These are phyloP conservation scores for Berberis vulgaris DNA, from an alignment of 164 flowering plant species.

Conservation along the genomic window DNA sequence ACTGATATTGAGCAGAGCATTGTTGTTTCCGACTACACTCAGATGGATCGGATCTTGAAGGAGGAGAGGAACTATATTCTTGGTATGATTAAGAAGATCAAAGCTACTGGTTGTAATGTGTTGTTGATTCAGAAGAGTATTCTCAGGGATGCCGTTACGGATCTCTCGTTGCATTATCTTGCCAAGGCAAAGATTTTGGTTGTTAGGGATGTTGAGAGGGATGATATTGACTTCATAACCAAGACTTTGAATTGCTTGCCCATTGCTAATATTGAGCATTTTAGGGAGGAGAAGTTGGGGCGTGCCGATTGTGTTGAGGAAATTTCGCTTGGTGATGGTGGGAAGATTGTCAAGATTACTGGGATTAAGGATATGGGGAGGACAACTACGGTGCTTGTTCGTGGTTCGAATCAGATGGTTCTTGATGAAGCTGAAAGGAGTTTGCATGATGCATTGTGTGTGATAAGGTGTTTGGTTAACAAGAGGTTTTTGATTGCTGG, in stretches of 20 bases:
- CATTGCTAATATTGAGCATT: constrained; percentile 90
- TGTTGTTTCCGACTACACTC: constrained; percentile 82
- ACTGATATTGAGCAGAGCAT: constrained; percentile 94
- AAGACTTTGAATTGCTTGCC: constrained; percentile 94
- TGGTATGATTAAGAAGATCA: constrained; percentile 90
- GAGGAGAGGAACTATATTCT: constrained; percentile 89
- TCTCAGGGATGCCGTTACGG: constrained; percentile 86
- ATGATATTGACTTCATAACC: constrained; percentile 91
- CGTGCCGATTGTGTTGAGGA: constrained; percentile 88
- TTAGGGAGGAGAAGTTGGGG: constrained; percentile 83
- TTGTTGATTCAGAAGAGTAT: constrained; percentile 88
- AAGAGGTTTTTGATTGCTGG: constrained; percentile 91
- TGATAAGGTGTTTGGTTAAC: constrained; percentile 83
- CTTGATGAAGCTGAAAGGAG: constrained; percentile 95
- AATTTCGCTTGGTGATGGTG: constrained; percentile 69
- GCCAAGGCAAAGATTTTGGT: constrained; percentile 91
- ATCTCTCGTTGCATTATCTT: constrained; percentile 82
- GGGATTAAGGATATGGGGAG: constrained; percentile 94
- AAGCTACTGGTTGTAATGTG: constrained; percentile 78
- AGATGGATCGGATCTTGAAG: constrained; percentile 93
- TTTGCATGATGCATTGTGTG: constrained; percentile 91
- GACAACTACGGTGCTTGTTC: constrained; percentile 76
- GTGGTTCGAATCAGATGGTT: constrained; percentile 90
- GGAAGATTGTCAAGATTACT: constrained; percentile 79
- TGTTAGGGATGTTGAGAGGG: constrained; percentile 88